A percentile compares a stretch with the other conserved stretches of the same genome.
Evolutionary conservation across 441 rosid genomes (phyloP).

Genomic region (Gossypium aridum): DNA sequence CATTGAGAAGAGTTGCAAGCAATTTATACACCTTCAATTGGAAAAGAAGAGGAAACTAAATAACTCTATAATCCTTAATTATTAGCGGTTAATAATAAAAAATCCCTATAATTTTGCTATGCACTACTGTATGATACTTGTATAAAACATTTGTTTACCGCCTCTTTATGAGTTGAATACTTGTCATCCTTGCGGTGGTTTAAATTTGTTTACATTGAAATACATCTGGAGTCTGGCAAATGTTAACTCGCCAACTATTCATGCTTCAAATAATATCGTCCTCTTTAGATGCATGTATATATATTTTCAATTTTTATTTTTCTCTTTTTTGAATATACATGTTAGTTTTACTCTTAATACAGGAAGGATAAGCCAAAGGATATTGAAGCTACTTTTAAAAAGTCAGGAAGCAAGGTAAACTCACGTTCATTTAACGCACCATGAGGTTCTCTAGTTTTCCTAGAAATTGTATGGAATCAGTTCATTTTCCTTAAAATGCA

Average conservation of each 20-base stretch:
- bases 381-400: slow-evolving; percentile 32
- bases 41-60: too few relatives aligned
- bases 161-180: background rate
- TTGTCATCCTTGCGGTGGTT: background rate
- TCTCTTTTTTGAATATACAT: background rate
- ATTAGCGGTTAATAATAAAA: too few relatives aligned
- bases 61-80: too few relatives aligned
- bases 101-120: too few relatives aligned
- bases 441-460: background rate
- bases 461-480: slow-evolving; percentile 53
- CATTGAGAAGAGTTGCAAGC: too few relatives aligned
- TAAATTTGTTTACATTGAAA: background rate
- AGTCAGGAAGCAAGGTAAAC: slow-evolving; percentile 57
- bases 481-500: background rate
- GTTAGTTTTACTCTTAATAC: slow-evolving; percentile 15
- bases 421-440: slow-evolving; percentile 1
- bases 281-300: background rate
- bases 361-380: slow-evolving; percentile 56
- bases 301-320: background rate
- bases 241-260: background rate
- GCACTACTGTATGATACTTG: background rate
- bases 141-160: background rate
- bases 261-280: background rate
- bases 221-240: background rate
- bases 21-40: too few relatives aligned